Conservation (phyloP, 352 stramenopile genomes). For the Globisporangium mamillatum region DNA sequence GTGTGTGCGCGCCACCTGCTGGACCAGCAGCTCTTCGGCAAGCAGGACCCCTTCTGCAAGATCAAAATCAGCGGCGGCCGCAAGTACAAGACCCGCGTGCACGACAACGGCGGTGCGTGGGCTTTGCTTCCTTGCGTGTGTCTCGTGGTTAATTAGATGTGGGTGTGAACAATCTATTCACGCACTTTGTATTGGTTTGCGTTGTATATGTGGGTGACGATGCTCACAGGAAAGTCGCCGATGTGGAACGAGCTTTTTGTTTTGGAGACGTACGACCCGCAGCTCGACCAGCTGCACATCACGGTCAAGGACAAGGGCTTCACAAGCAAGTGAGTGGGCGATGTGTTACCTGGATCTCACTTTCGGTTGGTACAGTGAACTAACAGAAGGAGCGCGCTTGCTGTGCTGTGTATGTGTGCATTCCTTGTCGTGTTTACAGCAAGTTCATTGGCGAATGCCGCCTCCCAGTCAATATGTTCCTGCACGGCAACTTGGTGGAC, state of each 20-base stretch:
- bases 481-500: constrained; percentile 61
- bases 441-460: constrained; percentile 68
- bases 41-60: constrained; percentile 83
- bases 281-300: constrained; percentile 71
- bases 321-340: constrained; percentile 35
- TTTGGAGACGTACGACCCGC: constrained; percentile 67
- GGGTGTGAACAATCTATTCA: background rate
- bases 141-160: background rate
- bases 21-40: constrained; percentile 84
- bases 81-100: constrained; percentile 72
- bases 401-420: background rate
- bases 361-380: background rate
- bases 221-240: constrained; percentile 51
- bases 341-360: background rate
- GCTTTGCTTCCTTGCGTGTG: background rate
- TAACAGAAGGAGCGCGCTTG: background rate
- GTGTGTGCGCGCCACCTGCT: constrained; percentile 78
- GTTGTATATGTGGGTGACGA: background rate
- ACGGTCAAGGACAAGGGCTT: constrained; percentile 88
- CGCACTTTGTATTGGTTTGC: background rate
- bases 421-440: constrained; percentile 20
- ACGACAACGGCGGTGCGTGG: constrained; percentile 77
- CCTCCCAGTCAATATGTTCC: constrained; percentile 75
- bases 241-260: constrained; percentile 85
- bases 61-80: constrained; percentile 46